These are phyloP conservation scores for Dendrobium catenatum DNA, from an alignment of 106 monocot genomes.

Conservation along the genomic window DNA sequence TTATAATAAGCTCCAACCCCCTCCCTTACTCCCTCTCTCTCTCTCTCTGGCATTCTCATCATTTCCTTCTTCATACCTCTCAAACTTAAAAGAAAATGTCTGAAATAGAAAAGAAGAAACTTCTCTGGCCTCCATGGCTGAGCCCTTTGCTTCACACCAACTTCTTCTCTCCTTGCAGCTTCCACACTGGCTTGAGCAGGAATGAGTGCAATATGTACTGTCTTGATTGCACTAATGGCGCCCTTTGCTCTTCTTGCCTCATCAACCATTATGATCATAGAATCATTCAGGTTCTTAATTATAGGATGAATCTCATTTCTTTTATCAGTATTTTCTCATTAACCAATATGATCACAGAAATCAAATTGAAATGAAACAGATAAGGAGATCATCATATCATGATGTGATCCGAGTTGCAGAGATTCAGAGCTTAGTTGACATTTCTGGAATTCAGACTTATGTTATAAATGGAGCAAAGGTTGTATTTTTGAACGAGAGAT, in stretches of 20 bases:
- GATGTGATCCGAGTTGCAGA: conserved; percentile 85
- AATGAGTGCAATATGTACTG: conserved; percentile 58
- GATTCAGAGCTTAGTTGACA: conserved; percentile 84
- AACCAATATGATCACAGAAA: no score
- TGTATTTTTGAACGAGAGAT: conserved; percentile 76
- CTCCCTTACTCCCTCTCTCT: no score
- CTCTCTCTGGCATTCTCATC: no score
- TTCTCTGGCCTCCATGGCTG: conserved; percentile 41
- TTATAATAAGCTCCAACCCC: no score
- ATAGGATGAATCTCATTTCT: no score
- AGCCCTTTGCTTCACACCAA: conserved; percentile 53
- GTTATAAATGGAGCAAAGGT: conserved; percentile 90
- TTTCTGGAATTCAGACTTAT: conserved; percentile 77
- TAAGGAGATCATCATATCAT: conserved; percentile 76
- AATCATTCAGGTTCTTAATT: conserved; percentile 54
- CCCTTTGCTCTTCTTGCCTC: conserved; percentile 82
- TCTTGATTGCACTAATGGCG: conserved; percentile 33
- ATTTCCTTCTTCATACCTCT: no score
- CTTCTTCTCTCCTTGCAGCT: conserved; percentile 56
- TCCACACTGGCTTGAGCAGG: conserved; percentile 56
- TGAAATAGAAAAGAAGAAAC: no score
- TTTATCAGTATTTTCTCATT: background rate
- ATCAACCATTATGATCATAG: conserved; percentile 22
- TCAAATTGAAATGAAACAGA: conserved; percentile 21
- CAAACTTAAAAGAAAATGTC: no score